These are phyloP conservation scores for Blastobotrys ciferrii DNA, from an alignment of 1,139 yeast species.

Conservation along the genomic window DNA sequence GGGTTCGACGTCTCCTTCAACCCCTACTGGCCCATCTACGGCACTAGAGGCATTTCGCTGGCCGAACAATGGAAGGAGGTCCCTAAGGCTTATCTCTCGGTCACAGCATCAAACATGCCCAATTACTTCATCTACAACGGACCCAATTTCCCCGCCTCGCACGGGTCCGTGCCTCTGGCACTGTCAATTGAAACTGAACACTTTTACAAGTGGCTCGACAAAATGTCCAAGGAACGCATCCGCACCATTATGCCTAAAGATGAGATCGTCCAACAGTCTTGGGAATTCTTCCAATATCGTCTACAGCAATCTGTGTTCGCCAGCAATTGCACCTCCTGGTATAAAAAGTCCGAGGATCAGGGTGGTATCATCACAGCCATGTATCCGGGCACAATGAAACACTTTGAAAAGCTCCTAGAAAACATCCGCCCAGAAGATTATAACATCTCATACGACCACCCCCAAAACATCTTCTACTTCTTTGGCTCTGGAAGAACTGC, in stretches of 20 bases:
- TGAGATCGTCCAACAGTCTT: slow-evolving; percentile 5
- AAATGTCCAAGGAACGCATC: slow-evolving; percentile 3
- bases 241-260: not conserved
- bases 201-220: slow-evolving; percentile 9
- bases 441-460: slow-evolving; percentile 4
- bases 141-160: slow-evolving; percentile 21
- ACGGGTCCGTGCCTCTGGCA: slow-evolving; percentile 15
- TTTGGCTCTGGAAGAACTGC: slow-evolving; percentile 10
- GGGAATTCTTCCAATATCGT: slow-evolving; percentile 4
- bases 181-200: slow-evolving; percentile 7
- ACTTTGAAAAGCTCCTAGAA: slow-evolving; percentile 8
- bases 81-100: slow-evolving; percentile 17
- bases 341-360: not conserved
- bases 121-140: slow-evolving; percentile 22
- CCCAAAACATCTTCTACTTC: slow-evolving; percentile 10
- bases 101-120: slow-evolving; percentile 21
- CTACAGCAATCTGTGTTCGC: slow-evolving; percentile 5
- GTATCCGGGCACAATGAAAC: slow-evolving; percentile 11
- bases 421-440: slow-evolving; percentile 10
- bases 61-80: slow-evolving; percentile 17
- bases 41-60: slow-evolving; percentile 18
- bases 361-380: slow-evolving; percentile 5
- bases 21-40: slow-evolving; percentile 23
- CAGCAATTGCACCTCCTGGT: slow-evolving; percentile 9
- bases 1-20: slow-evolving; percentile 23